Conservation (phyloP, 2,329 filamentous ascomycete genomes). For the Colletotrichum sp. region DNA sequence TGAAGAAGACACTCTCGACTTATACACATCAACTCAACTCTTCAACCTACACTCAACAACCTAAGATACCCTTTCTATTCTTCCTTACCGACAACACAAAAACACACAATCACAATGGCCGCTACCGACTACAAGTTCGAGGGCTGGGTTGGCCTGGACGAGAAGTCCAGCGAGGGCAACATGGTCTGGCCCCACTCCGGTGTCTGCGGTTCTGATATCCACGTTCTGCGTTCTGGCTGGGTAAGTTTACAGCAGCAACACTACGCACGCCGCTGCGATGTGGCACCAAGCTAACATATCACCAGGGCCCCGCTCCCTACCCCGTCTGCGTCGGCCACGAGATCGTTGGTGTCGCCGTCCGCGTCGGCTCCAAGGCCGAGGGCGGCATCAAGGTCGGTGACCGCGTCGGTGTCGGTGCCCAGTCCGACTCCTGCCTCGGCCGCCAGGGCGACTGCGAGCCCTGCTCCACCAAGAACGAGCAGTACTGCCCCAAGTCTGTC, state of each 20-base stretch:
- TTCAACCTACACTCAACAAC: not conserved
- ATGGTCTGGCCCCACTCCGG: slow-evolving; percentile 68
- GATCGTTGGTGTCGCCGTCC: slow-evolving; percentile 51
- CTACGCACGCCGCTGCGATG: not conserved
- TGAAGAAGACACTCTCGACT: not conserved
- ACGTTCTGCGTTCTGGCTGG: slow-evolving; percentile 63
- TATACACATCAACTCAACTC: not conserved
- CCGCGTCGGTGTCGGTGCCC: slow-evolving; percentile 64
- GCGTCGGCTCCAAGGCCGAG: slow-evolving; percentile 47
- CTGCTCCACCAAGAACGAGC: slow-evolving; percentile 45
- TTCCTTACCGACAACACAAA: not conserved
- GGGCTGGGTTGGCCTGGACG: slow-evolving; percentile 53
- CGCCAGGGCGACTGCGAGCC: slow-evolving; percentile 36
- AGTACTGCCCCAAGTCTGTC: slow-evolving; percentile 36
- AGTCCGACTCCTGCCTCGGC: slow-evolving; percentile 55
- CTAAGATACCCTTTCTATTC: not conserved
- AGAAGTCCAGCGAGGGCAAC: slow-evolving; percentile 50
- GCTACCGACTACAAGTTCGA: slow-evolving; percentile 51
- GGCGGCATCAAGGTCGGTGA: slow-evolving; percentile 58
- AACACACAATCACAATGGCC: slow-evolving; percentile 27
- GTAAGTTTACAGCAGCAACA: slow-evolving; percentile 27
- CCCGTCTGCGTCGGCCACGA: slow-evolving; percentile 34
- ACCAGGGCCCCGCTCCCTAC: slow-evolving; percentile 19
- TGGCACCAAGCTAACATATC: not conserved
- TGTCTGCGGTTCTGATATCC: slow-evolving; percentile 68